Evolutionary conservation across 305 asterid genomes (phyloP).

Genomic region (Euphrasia arctica): DNA sequence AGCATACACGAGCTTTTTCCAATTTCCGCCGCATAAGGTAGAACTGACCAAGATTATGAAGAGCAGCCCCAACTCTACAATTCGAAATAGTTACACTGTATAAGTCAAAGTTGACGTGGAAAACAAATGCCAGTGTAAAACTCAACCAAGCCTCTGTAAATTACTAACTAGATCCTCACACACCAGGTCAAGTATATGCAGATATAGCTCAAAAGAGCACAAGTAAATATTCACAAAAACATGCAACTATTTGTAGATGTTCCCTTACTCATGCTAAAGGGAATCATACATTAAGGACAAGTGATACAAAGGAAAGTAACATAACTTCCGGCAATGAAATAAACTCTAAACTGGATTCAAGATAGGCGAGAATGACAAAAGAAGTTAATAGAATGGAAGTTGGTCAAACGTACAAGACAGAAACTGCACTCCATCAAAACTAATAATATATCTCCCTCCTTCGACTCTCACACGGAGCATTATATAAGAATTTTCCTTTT

Average conservation of each 20-base stretch:
- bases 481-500: background rate
- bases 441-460: constrained; percentile 1
- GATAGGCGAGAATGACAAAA: background rate
- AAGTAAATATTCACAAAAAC: constrained; percentile 13
- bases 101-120: constrained; percentile 4
- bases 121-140: constrained; percentile 6
- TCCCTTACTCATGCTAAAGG: too few relatives aligned
- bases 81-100: constrained; percentile 14
- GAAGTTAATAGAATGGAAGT: constrained; percentile 1
- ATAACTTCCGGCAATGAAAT: background rate
- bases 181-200: constrained; percentile 1
- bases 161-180: constrained; percentile 15
- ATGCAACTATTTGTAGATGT: constrained; percentile 7
- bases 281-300: constrained; percentile 12
- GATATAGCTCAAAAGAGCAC: constrained; percentile 2
- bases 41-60: constrained; percentile 93
- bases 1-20: constrained; percentile 73
- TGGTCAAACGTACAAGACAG: background rate
- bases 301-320: constrained; percentile 13
- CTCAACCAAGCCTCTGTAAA: constrained; percentile 18
- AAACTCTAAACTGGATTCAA: constrained; percentile 6
- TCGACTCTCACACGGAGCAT: constrained; percentile 1
- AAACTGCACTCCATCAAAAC: constrained; percentile 5
- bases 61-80: constrained; percentile 91
- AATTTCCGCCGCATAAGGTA: constrained; percentile 58